Percentiles rank a stretch among this genome's conserved stretches.
Conservation (phyloP, 768 basidiomycete genomes). For the Lentinus brumalis region DNA sequence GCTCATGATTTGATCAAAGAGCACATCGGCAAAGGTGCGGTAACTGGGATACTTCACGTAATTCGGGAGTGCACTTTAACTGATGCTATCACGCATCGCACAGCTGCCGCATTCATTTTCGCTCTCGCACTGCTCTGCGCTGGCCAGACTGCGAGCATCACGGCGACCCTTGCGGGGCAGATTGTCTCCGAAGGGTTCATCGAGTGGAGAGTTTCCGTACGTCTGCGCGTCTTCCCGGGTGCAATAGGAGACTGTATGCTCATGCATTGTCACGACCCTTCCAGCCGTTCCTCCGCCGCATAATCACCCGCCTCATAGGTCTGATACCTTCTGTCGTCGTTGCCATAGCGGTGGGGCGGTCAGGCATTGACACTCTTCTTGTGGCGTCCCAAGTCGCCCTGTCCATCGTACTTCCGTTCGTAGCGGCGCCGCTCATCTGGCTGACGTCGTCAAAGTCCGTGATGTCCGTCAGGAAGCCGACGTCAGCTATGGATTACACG, state of each 20-base stretch:
- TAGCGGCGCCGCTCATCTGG: conserved; percentile 75
- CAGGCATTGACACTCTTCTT: conserved; percentile 74
- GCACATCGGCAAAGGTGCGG: conserved; percentile 66
- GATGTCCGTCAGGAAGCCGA: conserved; percentile 57
- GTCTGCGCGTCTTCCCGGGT: conserved; percentile 26
- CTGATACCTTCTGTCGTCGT: conserved; percentile 83
- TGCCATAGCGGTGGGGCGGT: conserved; percentile 70
- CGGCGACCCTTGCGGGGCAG: conserved; percentile 89
- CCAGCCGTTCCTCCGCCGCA: conserved; percentile 72
- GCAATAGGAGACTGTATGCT: neutral
- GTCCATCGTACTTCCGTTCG: conserved; percentile 80
- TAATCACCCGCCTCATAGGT: conserved; percentile 79
- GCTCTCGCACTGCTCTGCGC: conserved; percentile 85
- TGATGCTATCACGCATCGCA: conserved; percentile 4
- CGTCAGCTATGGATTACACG: neutral
- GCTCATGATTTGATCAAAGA: conserved; percentile 72
- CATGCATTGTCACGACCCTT: neutral
- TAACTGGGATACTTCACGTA: conserved; percentile 1
- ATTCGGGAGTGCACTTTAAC: conserved; percentile 7
- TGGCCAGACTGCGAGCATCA: conserved; percentile 87
- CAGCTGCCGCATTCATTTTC: conserved; percentile 82
- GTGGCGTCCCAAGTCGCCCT: conserved; percentile 85
- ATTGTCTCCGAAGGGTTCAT: conserved; percentile 90
- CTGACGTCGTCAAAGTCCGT: conserved; percentile 67
- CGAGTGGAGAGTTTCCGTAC: conserved; percentile 79